Base-by-base conservation (phyloP, 2,329 filamentous ascomycete species). In the Cladophialophora psammophila region DNA sequence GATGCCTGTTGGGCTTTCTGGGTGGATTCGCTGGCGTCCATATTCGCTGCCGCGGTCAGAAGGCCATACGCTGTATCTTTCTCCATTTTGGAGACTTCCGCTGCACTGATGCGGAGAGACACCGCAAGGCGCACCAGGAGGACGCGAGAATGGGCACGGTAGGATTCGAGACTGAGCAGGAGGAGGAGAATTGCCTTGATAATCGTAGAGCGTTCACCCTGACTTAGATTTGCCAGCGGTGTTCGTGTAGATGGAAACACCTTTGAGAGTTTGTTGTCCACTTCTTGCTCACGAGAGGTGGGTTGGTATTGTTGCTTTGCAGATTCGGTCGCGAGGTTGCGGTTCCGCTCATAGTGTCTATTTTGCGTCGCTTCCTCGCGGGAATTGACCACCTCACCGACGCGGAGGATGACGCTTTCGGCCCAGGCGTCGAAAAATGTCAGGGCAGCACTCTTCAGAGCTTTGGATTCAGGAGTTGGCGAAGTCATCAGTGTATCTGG, bases 371-470 rank as follows among this genome's bases (percentile, higher is more conserved):
- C 26, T 26, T 67, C 50, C 5, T 66, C 63, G 12, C 67, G 67
- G 6, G 76, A 74, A 45, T 85, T 83, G 18, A 93, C 84, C 38
- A 93, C 85, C 71, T 95, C 90, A n/a, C 88, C 86, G 26, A 96
- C 81, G 12, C 93, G 86, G 64, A 87, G 85, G 50, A 92, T 80
- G 4, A 97, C 86, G 10, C 82, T 82, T 3, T 87, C 84, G 73
- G 91, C 87, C 94, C 94, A 98, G 71, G 91, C 90, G 64, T 91
- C 88, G 75, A 94, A 96, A 76, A 90, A 88, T 2, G 83, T 80
- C 4, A 96, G 76, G 1, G 89, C 86, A 60, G 90, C 89, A 70
- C 86, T 48, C 50, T 55, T 63, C 26, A 69, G 36, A 7, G 60
- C 65, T 36, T 69, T 42, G 57, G 38, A 38, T 36, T 69, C 54